A percentile compares a stretch with the other conserved stretches of the same genome.
These are phyloP conservation scores for Fragaria iinumae DNA, from an alignment of 306 rosid genomes.

Conservation along the genomic window DNA sequence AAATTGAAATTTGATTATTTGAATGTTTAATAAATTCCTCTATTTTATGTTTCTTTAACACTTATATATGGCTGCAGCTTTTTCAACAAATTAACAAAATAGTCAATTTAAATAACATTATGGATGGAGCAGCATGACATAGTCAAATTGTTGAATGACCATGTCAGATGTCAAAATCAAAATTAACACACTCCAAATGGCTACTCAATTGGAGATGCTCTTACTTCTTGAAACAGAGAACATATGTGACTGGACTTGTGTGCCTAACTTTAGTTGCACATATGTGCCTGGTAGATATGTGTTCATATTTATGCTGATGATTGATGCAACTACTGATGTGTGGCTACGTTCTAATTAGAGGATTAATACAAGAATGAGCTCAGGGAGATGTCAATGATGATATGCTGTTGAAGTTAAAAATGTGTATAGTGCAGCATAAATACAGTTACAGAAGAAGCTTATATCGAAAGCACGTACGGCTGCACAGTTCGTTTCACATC, in stretches of 20 bases:
- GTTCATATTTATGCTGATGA: neutral
- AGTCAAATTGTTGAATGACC: too few relatives aligned
- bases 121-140: too few relatives aligned
- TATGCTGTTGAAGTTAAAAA: neutral
- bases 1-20: neutral
- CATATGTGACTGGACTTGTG: neutral
- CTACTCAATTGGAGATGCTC: too few relatives aligned
- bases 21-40: too few relatives aligned
- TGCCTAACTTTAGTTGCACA: neutral
- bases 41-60: too few relatives aligned
- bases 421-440: neutral
- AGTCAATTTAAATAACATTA: too few relatives aligned
- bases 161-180: too few relatives aligned
- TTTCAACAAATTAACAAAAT: too few relatives aligned
- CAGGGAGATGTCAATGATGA: neutral
- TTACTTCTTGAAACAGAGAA: neutral
- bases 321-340: neutral
- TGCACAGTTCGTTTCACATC: too few relatives aligned
- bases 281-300: too few relatives aligned
- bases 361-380: neutral
- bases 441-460: neutral
- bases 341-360: neutral
- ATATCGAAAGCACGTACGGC: neutral
- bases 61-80: too few relatives aligned
- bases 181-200: too few relatives aligned